A percentile compares a stretch with the other conserved stretches of the same genome.
Conservation (phyloP, 176 grass and related monocot genomes). For the Paspalum vaginatum region DNA sequence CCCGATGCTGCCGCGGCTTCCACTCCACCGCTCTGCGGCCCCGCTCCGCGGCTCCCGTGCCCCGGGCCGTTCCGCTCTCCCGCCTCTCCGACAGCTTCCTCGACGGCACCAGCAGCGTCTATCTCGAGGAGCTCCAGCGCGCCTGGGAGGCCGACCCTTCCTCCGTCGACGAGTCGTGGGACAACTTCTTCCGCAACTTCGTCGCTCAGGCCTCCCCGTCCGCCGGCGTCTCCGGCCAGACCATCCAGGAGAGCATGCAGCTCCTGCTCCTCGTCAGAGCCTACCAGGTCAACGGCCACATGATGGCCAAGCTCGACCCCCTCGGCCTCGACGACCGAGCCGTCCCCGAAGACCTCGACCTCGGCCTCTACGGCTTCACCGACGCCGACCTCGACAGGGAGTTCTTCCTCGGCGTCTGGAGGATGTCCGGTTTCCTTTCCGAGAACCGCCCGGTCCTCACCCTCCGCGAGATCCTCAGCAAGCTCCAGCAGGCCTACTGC, state of each 20-base stretch:
- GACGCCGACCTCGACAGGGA: conserved; percentile 83
- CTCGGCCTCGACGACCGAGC: conserved; percentile 62
- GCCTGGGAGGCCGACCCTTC: conserved; percentile 69
- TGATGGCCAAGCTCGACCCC: conserved; percentile 85
- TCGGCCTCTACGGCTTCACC: conserved; percentile 54
- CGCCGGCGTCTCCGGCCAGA: conserved; percentile 71
- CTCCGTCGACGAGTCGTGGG: conserved; percentile 81
- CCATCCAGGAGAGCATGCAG: conserved; percentile 90
- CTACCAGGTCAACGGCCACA: conserved; percentile 94
- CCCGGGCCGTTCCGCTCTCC: conserved; percentile 69
- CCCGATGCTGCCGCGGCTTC: conserved; percentile 45
- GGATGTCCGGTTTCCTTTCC: conserved; percentile 79
- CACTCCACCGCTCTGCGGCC: conserved; percentile 46
- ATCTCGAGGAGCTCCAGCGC: conserved; percentile 86
- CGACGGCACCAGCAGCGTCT: conserved; percentile 78
- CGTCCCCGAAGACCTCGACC: conserved; percentile 63
- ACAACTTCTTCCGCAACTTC: conserved; percentile 93
- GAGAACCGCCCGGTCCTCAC: conserved; percentile 90
- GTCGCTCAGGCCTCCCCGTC: conserved; percentile 50
- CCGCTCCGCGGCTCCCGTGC: conserved; percentile 43
- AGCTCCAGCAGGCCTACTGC: conserved; percentile 90
- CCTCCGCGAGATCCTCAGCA: conserved; percentile 78
- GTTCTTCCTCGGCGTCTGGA: conserved; percentile 93
- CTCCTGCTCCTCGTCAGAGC: conserved; percentile 74
- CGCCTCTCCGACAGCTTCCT: conserved; percentile 77